phyloP scores from a whole-genome alignment of 441 rosid genomes.

The Gossypium aridum region DNA sequence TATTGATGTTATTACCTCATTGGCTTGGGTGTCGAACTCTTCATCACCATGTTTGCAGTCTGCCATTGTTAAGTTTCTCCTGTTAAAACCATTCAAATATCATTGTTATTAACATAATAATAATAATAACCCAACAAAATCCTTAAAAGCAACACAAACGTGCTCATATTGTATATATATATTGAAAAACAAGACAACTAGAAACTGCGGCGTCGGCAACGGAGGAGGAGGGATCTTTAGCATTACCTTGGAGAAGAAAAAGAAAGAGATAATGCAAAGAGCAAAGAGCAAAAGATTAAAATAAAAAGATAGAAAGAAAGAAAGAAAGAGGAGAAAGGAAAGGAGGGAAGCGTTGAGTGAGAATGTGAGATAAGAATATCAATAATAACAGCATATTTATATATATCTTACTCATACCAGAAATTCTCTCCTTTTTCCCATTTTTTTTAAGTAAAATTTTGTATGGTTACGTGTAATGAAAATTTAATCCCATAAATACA shows the following conservation, averaged over 20 bases:
- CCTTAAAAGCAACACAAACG: neutral
- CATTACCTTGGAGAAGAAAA: slow-evolving; percentile 31
- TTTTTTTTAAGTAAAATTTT: neutral
- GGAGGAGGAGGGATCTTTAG: slow-evolving; percentile 1
- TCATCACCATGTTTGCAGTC: slow-evolving; percentile 37
- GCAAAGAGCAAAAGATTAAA: slow-evolving; percentile 12
- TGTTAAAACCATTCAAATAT: slow-evolving; percentile 5
- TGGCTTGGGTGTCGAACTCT: slow-evolving; percentile 27
- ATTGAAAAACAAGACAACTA: neutral
- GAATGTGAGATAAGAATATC: slow-evolving; percentile 35
- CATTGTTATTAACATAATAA: neutral
- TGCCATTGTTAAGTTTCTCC: slow-evolving; percentile 35
- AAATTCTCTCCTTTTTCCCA: neutral
- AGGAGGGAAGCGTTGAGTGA: slow-evolving; percentile 22
- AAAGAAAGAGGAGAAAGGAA: neutral
- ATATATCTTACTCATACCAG: neutral
- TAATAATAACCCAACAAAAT: neutral
- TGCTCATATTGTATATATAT: neutral
- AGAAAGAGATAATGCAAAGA: slow-evolving; percentile 20
- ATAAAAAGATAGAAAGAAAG: slow-evolving; percentile 1
- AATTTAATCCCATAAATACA: too few species aligned
- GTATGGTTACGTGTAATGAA: too few species aligned
- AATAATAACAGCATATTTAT: slow-evolving; percentile 22
- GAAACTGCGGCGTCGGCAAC: neutral
- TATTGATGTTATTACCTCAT: slow-evolving; percentile 31